A percentile compares a stretch with the other conserved stretches of the same genome.
These are phyloP conservation scores for Pistacia vera DNA, from an alignment of 345 rosid genomes.

Conservation along the genomic window DNA sequence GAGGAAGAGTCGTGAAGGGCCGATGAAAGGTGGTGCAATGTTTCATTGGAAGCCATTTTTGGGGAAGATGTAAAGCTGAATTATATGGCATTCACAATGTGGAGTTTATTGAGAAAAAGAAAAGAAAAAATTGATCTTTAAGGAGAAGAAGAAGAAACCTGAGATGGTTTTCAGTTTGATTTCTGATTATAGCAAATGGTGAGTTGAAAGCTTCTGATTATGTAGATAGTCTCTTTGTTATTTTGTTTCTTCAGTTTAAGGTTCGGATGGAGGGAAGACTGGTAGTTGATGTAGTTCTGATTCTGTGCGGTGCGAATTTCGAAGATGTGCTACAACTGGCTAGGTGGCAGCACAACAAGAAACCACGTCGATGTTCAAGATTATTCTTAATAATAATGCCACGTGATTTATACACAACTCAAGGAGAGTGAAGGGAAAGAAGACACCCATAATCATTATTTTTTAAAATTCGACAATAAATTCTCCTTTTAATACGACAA, in stretches of 20 bases:
- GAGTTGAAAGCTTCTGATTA: no score
- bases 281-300: conserved; percentile 24
- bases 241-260: background rate
- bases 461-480: no score
- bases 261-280: conserved; percentile 43
- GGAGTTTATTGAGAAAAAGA: background rate
- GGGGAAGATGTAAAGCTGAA: conserved; percentile 4
- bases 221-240: background rate
- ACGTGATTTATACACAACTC: no score
- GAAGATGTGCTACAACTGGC: background rate
- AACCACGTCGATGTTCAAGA: background rate
- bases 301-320: background rate
- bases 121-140: background rate
- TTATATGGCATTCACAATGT: conserved; percentile 27
- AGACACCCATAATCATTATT: no score
- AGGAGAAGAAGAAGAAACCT: background rate
- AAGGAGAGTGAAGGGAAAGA: no score
- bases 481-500: no score
- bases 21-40: conserved; percentile 14
- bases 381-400: no score
- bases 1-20: conserved; percentile 30
- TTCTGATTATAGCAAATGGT: no score
- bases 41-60: conserved; percentile 40
- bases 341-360: background rate
- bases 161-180: background rate